Evolutionary conservation across 1,284 basidiomycete species (phyloP).

Genomic region (Puccinia triticina): DNA sequence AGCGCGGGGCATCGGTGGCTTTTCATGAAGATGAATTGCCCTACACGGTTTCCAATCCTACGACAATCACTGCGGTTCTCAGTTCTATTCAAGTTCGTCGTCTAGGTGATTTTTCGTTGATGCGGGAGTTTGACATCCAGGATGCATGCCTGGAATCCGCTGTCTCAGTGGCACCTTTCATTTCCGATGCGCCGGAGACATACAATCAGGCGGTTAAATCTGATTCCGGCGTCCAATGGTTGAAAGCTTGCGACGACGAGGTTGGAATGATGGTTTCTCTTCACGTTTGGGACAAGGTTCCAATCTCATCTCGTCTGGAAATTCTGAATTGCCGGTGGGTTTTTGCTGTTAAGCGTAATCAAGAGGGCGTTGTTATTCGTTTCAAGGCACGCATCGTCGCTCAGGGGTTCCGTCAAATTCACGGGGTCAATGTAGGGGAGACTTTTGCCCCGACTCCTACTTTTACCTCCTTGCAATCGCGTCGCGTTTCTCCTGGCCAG

Average conservation of each 20-base stretch:
- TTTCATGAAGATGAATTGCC: not conserved
- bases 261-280: too few relatives aligned
- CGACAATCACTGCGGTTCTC: not conserved
- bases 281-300: too few relatives aligned
- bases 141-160: not conserved
- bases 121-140: not conserved
- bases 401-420: not conserved
- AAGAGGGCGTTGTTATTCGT: not conserved
- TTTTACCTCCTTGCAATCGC: constrained; percentile 9
- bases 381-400: constrained; percentile 1
- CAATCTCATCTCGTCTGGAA: too few relatives aligned
- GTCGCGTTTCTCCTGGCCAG: not conserved
- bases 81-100: not conserved
- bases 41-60: not conserved
- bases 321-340: not conserved
- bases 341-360: not conserved
- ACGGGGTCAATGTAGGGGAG: not conserved
- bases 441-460: constrained; percentile 8
- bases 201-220: not conserved
- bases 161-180: too few relatives aligned
- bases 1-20: not conserved
- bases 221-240: not conserved
- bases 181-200: not conserved
- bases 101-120: not conserved
- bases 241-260: too few relatives aligned